phyloP scores from a whole-genome alignment of 2,329 filamentous ascomycete species.

The Colletotrichum caudatum region DNA sequence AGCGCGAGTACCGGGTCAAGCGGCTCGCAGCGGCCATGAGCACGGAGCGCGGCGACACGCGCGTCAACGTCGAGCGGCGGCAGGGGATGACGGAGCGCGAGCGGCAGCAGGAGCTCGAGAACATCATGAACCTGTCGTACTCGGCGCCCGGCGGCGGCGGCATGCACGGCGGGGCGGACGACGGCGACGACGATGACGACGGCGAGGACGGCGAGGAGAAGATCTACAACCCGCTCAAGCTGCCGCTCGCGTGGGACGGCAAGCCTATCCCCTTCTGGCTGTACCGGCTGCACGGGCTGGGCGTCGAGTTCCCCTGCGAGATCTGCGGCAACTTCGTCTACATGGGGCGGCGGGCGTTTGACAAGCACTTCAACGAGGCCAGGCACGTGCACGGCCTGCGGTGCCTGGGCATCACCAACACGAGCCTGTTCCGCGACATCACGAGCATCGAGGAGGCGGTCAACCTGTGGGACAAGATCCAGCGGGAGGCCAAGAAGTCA shows the following conservation, averaged over 20 bases:
- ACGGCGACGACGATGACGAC: conserved; percentile 69
- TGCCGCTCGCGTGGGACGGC: conserved; percentile 96
- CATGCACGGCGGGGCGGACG: conserved; percentile 46
- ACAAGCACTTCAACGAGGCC: conserved; percentile 98
- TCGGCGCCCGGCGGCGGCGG: conserved; percentile 49
- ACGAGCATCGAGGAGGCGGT: conserved; percentile 91
- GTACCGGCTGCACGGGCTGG: conserved; percentile 94
- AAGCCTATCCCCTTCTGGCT: conserved; percentile 99
- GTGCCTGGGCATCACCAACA: conserved; percentile 93
- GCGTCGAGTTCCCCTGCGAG: conserved; percentile 95
- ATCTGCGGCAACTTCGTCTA: conserved; percentile 99
- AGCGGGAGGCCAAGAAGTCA: conserved; percentile 83
- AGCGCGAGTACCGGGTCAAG: conserved; percentile 86
- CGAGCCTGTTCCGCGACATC: conserved; percentile 92
- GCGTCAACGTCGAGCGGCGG: conserved; percentile 94
- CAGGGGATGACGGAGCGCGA: conserved; percentile 98
- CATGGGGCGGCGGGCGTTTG: conserved; percentile 94
- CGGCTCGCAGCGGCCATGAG: conserved; percentile 85
- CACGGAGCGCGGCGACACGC: conserved; percentile 87
- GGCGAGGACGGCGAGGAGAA: conserved; percentile 85
- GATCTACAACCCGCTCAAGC: conserved; percentile 96
- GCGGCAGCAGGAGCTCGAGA: conserved; percentile 92
- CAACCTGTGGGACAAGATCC: conserved; percentile 92
- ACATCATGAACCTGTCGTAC: conserved; percentile 74
- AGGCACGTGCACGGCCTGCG: conserved; percentile 94